Evolutionary conservation across 176 grass and related monocot genomes (phyloP).

Genomic region (Oryza longistaminata): DNA sequence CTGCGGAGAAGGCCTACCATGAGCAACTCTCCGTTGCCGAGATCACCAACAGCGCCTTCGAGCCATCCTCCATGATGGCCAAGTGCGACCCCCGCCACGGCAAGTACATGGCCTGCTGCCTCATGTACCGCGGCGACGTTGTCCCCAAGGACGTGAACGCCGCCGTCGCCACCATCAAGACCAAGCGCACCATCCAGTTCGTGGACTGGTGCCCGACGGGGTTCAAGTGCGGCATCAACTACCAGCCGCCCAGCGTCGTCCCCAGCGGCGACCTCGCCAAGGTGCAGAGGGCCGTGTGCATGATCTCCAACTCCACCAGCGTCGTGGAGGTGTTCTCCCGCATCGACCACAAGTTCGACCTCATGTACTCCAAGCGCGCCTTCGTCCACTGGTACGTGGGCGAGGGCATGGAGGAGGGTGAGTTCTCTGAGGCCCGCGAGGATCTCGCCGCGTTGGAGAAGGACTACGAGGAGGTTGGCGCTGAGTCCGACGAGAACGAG

Average conservation of each 20-base stretch:
- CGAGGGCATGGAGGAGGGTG: slow-evolving; percentile 64
- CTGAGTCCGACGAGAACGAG: slow-evolving; percentile 50
- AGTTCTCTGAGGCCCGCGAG: slow-evolving; percentile 65
- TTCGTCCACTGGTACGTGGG: slow-evolving; percentile 65
- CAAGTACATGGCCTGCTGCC: slow-evolving; percentile 69
- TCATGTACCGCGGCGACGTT: slow-evolving; percentile 60
- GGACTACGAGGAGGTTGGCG: slow-evolving; percentile 58
- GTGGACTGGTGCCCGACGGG: slow-evolving; percentile 60
- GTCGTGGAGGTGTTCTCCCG: slow-evolving; percentile 63
- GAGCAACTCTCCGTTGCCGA: slow-evolving; percentile 60
- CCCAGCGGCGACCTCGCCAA: slow-evolving; percentile 50
- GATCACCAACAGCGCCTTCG: slow-evolving; percentile 56
- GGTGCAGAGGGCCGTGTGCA: slow-evolving; percentile 62
- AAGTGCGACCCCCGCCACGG: slow-evolving; percentile 60
- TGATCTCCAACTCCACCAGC: slow-evolving; percentile 70
- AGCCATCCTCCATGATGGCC: slow-evolving; percentile 63
- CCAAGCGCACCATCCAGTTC: slow-evolving; percentile 62
- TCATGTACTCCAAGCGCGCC: slow-evolving; percentile 63
- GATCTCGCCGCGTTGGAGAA: slow-evolving; percentile 55
- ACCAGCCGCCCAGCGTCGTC: slow-evolving; percentile 54
- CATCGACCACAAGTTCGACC: slow-evolving; percentile 61
- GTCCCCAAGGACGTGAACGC: slow-evolving; percentile 60
- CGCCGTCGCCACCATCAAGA: slow-evolving; percentile 53
- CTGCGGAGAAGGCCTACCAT: slow-evolving; percentile 58
- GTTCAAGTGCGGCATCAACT: slow-evolving; percentile 66